A percentile compares a stretch with the other conserved stretches of the same genome.
Evolutionary conservation across 140 eudicot genomes (phyloP).

Genomic region (Anethum foeniculum): DNA sequence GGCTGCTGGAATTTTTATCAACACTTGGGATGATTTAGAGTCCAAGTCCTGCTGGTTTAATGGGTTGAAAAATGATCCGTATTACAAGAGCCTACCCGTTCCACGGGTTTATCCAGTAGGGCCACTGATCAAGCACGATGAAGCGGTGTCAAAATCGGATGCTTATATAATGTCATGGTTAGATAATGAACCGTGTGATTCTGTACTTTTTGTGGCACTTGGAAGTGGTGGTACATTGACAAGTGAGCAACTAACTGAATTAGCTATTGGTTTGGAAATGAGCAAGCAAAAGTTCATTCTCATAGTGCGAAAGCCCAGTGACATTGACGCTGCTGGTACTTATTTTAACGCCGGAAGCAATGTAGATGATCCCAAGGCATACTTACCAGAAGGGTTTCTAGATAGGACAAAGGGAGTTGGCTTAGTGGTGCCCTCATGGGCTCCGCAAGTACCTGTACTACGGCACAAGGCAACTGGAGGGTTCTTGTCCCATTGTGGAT

Average conservation of each 20-base stretch:
- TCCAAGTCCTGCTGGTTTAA: background rate
- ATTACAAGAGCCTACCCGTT: background rate
- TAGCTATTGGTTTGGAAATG: background rate
- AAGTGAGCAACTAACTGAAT: background rate
- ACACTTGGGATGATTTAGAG: background rate
- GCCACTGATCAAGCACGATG: background rate
- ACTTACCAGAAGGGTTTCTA: background rate
- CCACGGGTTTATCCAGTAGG: background rate
- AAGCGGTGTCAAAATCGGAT: background rate
- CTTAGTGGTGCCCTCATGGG: background rate
- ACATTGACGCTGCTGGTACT: background rate
- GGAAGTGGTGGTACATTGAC: constrained; percentile 5
- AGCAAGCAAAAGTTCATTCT: constrained; percentile 1
- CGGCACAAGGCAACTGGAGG: background rate
- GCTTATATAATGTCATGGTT: background rate
- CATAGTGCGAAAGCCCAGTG: background rate
- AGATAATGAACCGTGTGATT: background rate
- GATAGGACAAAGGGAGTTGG: background rate
- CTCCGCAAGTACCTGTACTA: background rate
- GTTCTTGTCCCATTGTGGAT: background rate
- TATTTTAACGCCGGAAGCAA: background rate
- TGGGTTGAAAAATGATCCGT: background rate
- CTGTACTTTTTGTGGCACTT: constrained; percentile 7
- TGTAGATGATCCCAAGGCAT: background rate
- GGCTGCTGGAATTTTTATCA: background rate